These are phyloP conservation scores for baker's yeast (Saccharomyces cerevisiae) DNA, from an alignment of 805 yeast species.

Conservation along the genomic window DNA sequence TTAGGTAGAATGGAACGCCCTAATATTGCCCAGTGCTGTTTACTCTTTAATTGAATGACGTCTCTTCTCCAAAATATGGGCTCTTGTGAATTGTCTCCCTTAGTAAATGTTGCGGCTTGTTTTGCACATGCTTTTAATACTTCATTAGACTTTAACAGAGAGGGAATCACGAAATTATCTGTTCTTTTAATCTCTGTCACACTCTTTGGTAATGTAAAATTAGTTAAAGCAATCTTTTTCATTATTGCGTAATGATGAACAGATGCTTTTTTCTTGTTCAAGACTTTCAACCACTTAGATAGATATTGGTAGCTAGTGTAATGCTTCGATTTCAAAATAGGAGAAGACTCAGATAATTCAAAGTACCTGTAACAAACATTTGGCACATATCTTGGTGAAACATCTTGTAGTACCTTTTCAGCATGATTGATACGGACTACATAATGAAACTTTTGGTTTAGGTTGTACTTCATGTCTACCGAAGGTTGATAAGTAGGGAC, in stretches of 20 bases:
- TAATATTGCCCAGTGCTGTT: conserved; percentile 22
- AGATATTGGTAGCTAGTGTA: conserved; percentile 6
- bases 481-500: conserved; percentile 7
- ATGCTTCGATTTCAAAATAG: conserved; percentile 4
- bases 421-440: conserved; percentile 11
- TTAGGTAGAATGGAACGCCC: conserved; percentile 15
- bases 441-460: conserved; percentile 13
- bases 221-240: conserved; percentile 6
- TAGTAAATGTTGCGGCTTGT: conserved; percentile 1
- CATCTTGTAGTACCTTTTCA: conserved; percentile 9
- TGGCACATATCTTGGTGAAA: conserved; percentile 19
- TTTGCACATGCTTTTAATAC: conserved; percentile 1
- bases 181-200: conserved; percentile 9
- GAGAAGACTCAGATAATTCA: conserved; percentile 1
- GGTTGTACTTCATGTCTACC: conserved; percentile 1
- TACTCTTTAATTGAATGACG: conserved; percentile 14
- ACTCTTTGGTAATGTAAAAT: conserved; percentile 12
- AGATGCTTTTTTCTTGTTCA: not conserved
- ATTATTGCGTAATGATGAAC: not conserved
- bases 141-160: conserved; percentile 10
- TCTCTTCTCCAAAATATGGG: conserved; percentile 13
- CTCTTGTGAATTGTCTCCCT: not conserved
- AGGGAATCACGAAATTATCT: conserved; percentile 12
- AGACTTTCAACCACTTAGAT: conserved; percentile 1
- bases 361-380: conserved; percentile 16